Evolutionary conservation across 345 rosid genomes (phyloP).

Genomic region (Fremontodendron californicum): DNA sequence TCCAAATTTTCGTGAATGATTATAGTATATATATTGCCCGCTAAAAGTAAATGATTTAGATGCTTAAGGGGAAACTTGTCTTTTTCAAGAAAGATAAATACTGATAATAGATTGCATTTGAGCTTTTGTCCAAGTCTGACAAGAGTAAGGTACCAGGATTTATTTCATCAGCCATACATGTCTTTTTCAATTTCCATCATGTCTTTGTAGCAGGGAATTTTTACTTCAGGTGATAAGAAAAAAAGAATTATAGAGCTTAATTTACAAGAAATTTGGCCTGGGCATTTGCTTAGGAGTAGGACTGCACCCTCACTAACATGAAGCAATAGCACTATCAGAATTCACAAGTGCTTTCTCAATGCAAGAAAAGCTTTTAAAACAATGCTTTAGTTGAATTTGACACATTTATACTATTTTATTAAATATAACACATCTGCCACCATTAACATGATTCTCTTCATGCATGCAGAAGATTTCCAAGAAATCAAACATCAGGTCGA

Average conservation of each 20-base stretch:
- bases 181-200: background rate
- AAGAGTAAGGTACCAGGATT: background rate
- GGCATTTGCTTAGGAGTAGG: background rate
- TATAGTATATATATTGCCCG: background rate
- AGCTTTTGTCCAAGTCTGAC: background rate
- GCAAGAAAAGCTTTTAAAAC: constrained; percentile 1
- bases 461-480: background rate
- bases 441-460: background rate
- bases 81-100: background rate
- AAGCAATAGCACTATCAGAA: background rate
- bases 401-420: background rate
- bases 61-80: background rate
- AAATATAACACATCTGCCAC: background rate
- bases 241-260: background rate
- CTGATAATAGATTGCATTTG: background rate
- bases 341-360: background rate
- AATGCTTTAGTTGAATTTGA: background rate
- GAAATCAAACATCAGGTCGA: background rate
- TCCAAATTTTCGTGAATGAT: background rate
- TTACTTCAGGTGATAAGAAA: background rate
- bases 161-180: background rate
- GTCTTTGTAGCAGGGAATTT: background rate
- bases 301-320: background rate
- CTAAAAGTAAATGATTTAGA: constrained; percentile 4
- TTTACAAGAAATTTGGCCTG: background rate